Percentiles rank a stretch among this genome's conserved stretches.
Evolutionary conservation across 2,329 filamentous ascomycete genomes (phyloP).

Genomic region (Aspergillus felis): DNA sequence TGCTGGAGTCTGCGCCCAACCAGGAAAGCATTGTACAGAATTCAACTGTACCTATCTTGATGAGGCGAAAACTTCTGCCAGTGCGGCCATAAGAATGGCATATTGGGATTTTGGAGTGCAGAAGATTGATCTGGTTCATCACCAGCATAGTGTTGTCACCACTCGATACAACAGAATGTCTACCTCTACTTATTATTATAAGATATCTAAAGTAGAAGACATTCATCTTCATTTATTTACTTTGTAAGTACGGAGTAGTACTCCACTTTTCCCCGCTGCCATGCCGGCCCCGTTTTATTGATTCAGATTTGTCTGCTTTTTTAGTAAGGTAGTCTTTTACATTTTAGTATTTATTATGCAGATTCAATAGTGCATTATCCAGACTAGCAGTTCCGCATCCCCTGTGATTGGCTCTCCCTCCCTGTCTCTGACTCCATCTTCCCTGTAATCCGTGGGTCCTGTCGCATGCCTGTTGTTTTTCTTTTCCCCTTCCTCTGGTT

Average conservation of each 20-base stretch:
- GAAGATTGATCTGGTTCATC: background rate
- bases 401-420: background rate
- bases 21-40: background rate
- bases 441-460: constrained; percentile 1
- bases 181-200: background rate
- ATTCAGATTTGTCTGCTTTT: constrained; percentile 3
- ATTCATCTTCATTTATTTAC: background rate
- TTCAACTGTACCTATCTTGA: background rate
- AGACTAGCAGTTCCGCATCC: constrained; percentile 5
- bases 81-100: background rate
- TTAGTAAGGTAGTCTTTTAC: too few species aligned
- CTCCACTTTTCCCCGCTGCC: constrained; percentile 17
- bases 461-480: constrained; percentile 12
- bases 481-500: constrained; percentile 1
- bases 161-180: background rate
- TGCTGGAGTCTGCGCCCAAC: constrained; percentile 7
- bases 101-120: background rate
- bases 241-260: background rate
- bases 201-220: too few species aligned
- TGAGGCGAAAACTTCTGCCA: background rate
- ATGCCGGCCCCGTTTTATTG: constrained; percentile 12
- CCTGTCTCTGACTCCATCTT: background rate
- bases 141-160: background rate
- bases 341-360: background rate
- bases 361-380: constrained; percentile 2